These are phyloP conservation scores for Nyctanthes arbortristis DNA, from an alignment of 257 asterid genomes.

Conservation along the genomic window DNA sequence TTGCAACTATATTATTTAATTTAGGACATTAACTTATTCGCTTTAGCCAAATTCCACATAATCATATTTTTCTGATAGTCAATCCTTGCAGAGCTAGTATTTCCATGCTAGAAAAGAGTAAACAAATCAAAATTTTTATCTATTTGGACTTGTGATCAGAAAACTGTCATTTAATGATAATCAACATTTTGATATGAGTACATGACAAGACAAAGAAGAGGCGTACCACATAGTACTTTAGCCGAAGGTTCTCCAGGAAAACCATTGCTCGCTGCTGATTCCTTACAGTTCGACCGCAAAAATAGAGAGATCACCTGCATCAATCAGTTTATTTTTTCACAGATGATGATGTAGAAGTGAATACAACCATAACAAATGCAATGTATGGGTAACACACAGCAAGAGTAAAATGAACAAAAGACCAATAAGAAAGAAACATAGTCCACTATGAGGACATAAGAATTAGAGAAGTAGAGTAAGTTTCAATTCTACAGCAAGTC, in stretches of 20 bases:
- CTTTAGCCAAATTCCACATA: conserved; percentile 20
- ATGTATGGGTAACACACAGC: not conserved
- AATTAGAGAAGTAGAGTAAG: conserved; percentile 8
- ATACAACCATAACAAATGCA: conserved; percentile 18
- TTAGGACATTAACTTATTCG: not conserved
- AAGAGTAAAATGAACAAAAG: conserved; percentile 4
- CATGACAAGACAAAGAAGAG: conserved; percentile 28
- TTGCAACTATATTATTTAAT: conserved; percentile 19
- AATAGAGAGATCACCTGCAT: conserved; percentile 83
- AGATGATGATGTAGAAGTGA: conserved; percentile 4
- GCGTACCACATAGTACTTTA: conserved; percentile 62
- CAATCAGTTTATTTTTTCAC: conserved; percentile 26
- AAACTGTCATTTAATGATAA: conserved; percentile 14
- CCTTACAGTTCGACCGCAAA: conserved; percentile 64
- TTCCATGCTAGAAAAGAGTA: conserved; percentile 11
- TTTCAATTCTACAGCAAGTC: conserved; percentile 2
- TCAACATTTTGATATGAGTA: not conserved
- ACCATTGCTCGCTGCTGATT: conserved; percentile 35
- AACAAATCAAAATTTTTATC: not conserved
- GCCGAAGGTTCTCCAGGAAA: conserved; percentile 42
- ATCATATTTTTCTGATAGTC: conserved; percentile 14
- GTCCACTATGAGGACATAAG: conserved; percentile 14
- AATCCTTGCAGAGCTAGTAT: conserved; percentile 10
- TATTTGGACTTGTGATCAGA: not conserved
- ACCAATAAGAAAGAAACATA: not conserved